These are phyloP conservation scores for Pseudogymnoascus sp. DNA, from an alignment of 2,329 filamentous ascomycete genomes.

Conservation along the genomic window DNA sequence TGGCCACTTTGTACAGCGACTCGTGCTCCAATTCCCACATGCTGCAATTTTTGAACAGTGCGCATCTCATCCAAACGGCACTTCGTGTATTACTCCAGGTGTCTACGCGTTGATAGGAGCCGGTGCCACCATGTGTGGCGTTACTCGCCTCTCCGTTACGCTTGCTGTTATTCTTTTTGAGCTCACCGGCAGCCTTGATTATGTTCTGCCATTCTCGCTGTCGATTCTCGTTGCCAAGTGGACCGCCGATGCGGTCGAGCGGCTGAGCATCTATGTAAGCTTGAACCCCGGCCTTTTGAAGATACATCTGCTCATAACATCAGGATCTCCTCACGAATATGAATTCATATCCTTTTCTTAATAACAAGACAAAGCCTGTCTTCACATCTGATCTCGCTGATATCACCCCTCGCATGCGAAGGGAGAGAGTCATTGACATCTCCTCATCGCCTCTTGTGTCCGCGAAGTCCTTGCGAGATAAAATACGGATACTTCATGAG, in stretches of 20 bases:
- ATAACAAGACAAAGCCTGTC: conserved; percentile 86
- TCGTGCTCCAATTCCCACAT: conserved; percentile 64
- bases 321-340: conserved; percentile 88
- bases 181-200: conserved; percentile 86
- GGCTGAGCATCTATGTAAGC: conserved; percentile 79
- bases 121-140: conserved; percentile 95
- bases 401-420: conserved; percentile 68
- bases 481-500: conserved; percentile 72
- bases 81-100: conserved; percentile 88
- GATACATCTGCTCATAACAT: conserved; percentile 11
- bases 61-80: conserved; percentile 54
- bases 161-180: conserved; percentile 94
- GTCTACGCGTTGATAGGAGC: conserved; percentile 93
- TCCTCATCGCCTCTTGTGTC: conserved; percentile 71
- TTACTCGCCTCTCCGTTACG: conserved; percentile 87
- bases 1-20: conserved; percentile 75
- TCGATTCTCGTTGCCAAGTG: conserved; percentile 94
- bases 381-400: conserved; percentile 85
- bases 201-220: conserved; percentile 89
- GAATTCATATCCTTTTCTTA: conserved; percentile 96
- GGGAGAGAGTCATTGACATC: conserved; percentile 79
- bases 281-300: not conserved
- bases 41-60: conserved; percentile 69
- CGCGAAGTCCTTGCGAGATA: conserved; percentile 65
- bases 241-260: conserved; percentile 93